Conservation (phyloP, 108 stramenopile genomes). For the Skeletonema marinoi region DNA sequence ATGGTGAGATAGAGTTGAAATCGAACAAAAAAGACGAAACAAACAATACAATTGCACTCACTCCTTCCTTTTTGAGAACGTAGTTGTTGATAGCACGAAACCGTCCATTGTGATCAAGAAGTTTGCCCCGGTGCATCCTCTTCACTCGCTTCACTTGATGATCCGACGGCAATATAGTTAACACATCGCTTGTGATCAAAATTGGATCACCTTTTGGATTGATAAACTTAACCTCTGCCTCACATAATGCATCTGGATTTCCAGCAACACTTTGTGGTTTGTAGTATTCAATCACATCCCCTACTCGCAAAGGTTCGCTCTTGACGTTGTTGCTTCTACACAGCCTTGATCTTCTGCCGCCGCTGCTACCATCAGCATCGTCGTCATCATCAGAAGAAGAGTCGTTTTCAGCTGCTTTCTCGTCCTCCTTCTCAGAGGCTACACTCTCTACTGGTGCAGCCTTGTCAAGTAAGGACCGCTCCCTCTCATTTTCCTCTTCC, state of each 20-base stretch:
- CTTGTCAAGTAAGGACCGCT: no score
- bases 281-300: constrained; percentile 14
- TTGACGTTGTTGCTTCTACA: neutral
- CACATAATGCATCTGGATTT: neutral
- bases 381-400: neutral
- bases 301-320: constrained; percentile 3
- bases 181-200: neutral
- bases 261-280: constrained; percentile 10
- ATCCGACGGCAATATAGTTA: neutral
- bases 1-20: neutral
- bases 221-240: neutral
- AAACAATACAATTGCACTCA: neutral
- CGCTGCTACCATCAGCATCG: neutral
- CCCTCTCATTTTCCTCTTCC: constrained; percentile 9
- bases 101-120: neutral
- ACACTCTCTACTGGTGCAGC: no score
- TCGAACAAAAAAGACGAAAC: neutral
- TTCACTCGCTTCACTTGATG: neutral
- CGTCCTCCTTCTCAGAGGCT: neutral
- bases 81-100: neutral
- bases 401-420: neutral
- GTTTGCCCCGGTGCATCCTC: neutral
- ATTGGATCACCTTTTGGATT: constrained; percentile 6
- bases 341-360: neutral
- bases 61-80: neutral